Evolutionary conservation across 352 stramenopile species (phyloP).

Genomic region (Phytophthora megakarya): DNA sequence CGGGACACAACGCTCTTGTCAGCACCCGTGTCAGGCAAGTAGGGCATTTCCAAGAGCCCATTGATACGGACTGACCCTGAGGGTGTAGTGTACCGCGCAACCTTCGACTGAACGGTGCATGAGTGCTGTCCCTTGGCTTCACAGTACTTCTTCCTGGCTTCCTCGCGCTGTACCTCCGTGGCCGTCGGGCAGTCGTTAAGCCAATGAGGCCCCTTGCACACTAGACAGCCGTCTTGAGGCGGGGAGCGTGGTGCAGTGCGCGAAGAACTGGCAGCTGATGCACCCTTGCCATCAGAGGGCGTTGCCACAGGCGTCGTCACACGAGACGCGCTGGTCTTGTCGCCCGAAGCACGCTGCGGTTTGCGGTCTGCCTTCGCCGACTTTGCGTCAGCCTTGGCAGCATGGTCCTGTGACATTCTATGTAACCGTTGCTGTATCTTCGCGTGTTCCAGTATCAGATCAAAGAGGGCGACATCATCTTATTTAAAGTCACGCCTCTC

Average conservation of each 20-base stretch:
- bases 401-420: constrained; percentile 7
- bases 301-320: too few relatives aligned
- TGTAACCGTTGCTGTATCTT: constrained; percentile 8
- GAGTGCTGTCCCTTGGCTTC: constrained; percentile 3
- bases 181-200: background rate
- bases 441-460: too few relatives aligned
- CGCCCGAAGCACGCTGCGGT: background rate
- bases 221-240: background rate
- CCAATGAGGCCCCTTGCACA: constrained; percentile 2
- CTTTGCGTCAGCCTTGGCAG: too few relatives aligned
- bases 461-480: too few relatives aligned
- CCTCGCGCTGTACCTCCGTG: background rate
- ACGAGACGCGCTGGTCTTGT: too few relatives aligned
- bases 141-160: background rate
- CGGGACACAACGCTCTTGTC: constrained; percentile 7
- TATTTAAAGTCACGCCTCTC: too few relatives aligned
- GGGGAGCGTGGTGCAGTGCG: too few relatives aligned
- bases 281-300: too few relatives aligned
- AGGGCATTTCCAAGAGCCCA: background rate
- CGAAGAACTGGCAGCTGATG: too few relatives aligned
- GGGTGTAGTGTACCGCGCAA: background rate
- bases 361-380: background rate
- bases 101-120: too few relatives aligned
- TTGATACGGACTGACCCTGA: constrained; percentile 8
- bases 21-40: constrained; percentile 1